Percentiles rank a stretch among this genome's conserved stretches.
These are phyloP conservation scores for Chenopodium album DNA, from an alignment of 148 eudicot genomes.

Conservation along the genomic window DNA sequence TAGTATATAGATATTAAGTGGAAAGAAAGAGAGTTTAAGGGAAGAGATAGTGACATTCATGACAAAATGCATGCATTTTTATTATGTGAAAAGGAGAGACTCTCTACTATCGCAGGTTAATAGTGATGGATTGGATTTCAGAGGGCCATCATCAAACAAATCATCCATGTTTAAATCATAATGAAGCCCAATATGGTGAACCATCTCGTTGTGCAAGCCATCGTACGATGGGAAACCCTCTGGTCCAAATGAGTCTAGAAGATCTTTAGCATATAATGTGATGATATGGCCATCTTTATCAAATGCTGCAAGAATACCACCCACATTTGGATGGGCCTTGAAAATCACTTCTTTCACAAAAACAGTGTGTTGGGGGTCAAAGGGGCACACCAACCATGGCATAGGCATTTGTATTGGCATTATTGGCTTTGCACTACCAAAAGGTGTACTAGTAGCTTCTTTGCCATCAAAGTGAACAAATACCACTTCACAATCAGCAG, in stretches of 20 bases:
- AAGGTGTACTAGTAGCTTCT: too few species aligned
- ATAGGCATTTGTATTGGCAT: neutral
- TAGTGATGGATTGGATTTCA: too few species aligned
- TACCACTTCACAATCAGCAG: constrained; percentile 5
- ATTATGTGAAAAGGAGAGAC: too few species aligned
- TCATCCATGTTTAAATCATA: neutral
- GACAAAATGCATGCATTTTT: too few species aligned
- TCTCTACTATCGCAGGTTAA: too few species aligned
- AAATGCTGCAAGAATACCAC: neutral
- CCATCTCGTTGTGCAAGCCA: neutral
- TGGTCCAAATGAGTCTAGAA: neutral
- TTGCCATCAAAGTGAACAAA: neutral
- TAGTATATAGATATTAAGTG: too few species aligned
- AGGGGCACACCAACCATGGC: neutral
- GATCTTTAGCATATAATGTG: neutral
- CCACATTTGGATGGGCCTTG: neutral
- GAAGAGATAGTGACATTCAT: too few species aligned
- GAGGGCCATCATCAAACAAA: too few species aligned
- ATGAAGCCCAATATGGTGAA: neutral
- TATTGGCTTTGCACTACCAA: neutral
- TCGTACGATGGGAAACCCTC: neutral
- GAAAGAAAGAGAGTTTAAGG: too few species aligned
- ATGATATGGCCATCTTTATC: neutral
- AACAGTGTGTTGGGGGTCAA: neutral
- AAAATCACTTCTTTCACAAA: neutral